Base-by-base conservation (phyloP, 352 stramenopile genomes). In the Phytophthora foliorum region DNA sequence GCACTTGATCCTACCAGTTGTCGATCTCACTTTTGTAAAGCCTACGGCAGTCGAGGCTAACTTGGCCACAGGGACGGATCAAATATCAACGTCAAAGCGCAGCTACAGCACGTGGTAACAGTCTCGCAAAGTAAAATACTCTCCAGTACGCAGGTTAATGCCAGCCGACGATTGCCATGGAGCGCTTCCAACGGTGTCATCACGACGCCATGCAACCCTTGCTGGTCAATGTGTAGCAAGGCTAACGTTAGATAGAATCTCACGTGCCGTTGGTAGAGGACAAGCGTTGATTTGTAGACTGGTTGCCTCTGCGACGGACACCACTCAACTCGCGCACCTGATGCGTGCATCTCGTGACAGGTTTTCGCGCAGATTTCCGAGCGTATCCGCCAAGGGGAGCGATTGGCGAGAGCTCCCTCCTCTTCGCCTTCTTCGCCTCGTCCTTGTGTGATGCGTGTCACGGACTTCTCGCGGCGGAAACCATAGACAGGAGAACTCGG, bases 371-470 rank as follows among this genome's bases (percentile, higher is more conserved):
- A 54, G 8, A 24, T 21, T 16, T 25, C 17, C 42, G 6, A 21
- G 38, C 10, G 38, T 21, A 60, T 60, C 38, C 24, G 17, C n/a
- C 36, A 24, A 14, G 24, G 16, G 6, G 36, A 44, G 38, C 55
- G 41, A 57, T 66, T 71, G 63, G 55, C 48, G 63, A 71, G 41
- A 42, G 10, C 19, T 70, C 54, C 36, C 62, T 63, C 42, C 45
- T 16, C n/a, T 36, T 54, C 36, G 27, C 10, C 24, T 14, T 54
- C 45, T 10, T 42, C 38, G 57, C 14, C 59, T 54, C 42, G 60
- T 63, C 53, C 42, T 61, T 61, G 34, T 62, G 59, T 53, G 34
- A 45, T 67, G 51, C 50, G 29, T 69, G 61, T 63, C 60, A 68
- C 59, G 59, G 27, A 50, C 39, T 32, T 32, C 19, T 42, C 11